Base-by-base conservation (phyloP, 2,329 filamentous ascomycete genomes). In the Herpomyces periplanetae region DNA sequence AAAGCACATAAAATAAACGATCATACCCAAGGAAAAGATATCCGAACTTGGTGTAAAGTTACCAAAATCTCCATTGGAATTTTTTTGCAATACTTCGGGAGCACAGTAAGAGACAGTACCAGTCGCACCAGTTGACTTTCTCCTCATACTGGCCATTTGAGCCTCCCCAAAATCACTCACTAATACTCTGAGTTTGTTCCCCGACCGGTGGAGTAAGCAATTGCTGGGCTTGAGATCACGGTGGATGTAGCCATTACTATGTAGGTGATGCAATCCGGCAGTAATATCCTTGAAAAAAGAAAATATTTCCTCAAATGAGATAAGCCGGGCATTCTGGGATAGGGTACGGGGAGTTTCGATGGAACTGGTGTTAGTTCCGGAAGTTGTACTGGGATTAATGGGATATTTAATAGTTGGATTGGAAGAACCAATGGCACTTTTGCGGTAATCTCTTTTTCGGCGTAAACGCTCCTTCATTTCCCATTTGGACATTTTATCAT, bases 161-260 rank as follows among this genome's bases (percentile, higher is more conserved):
- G 91, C 75, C 36, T 96, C 80, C 15, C 84, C 80, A 40, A 96
- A 96, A 34, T 96, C 80, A 34, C 75, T 91, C 22, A 96, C 85
- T 8, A 96, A 45, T 17, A 85, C 85, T 20, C 51, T 53, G 5
- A 71, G 43, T 15, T 57, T 59, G 18, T 49, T 50, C 10, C 59
- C 62, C 24, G 60, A 63, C 13, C 51, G 51, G 31, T 91, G 73
- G 1, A 96, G 42, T 3, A 96, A 47, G 30, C 84, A 96, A 30
- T 96, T 96, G 34, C 64, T 80, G 2, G 80, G 80, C 36, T 96
- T 96, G 11, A 96, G 46, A 35, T 96, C 80, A 21, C 80, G 59
- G 33, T 96, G 80, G 11, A 96, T 84, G 35, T 88, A 96, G 27
- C 71, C 75, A 28, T 75, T 66, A 2, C 51, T 51, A 31, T 96